Evolutionary conservation across 164 flowering plant species (phyloP), one percentile per base, ranked within the genome.

Genomic region (Buxus sempervirens): DNA sequence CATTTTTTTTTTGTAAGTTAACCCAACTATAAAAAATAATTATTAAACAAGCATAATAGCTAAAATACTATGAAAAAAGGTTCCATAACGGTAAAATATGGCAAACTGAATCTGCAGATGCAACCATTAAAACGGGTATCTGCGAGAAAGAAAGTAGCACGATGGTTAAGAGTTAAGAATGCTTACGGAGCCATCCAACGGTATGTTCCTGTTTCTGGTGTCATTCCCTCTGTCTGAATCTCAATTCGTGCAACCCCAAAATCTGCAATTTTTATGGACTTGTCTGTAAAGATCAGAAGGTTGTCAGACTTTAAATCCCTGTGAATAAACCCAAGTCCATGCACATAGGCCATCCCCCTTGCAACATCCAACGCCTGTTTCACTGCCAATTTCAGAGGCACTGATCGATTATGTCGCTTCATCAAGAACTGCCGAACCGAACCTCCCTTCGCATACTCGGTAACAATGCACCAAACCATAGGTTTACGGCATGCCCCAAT

Each of bases 121-220:
- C 53, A 64, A 24, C 53, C 19, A 62, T 28, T 28, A 53, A 36
- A 54, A 55, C 22, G 24, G 25, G 32, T 36, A 18, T 10, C 38
- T 32, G 38, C 12, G 20, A 0, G 41, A 41, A 42, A 27, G 16
- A 63, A 63, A 16, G 25, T 14, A 26, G 38, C 25, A 8, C 58
- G 22, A 16, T 19, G 26, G 66, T 0, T 5, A 49, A 64, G 20
- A 32, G 53, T 54, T 56, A 3, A 62, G 68, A 49, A 71, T 45
- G 71, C 92, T 85, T 85, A 88, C 92, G 92, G 92, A 64, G 92
- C 92, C 92, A 88, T 88, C 92, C 90, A 88, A 42, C 93, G 87
- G 66, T 88, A 88, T 22, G 93, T 88, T 58, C 93, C 93, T 1
- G 93, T 88, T 76, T 86, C 90, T 8, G 92, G 92, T 18, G 92